Percentiles rank a stretch among this genome's conserved stretches.
Conservation (phyloP, 768 basidiomycete species). For the Hysterangium stoloniferum region DNA sequence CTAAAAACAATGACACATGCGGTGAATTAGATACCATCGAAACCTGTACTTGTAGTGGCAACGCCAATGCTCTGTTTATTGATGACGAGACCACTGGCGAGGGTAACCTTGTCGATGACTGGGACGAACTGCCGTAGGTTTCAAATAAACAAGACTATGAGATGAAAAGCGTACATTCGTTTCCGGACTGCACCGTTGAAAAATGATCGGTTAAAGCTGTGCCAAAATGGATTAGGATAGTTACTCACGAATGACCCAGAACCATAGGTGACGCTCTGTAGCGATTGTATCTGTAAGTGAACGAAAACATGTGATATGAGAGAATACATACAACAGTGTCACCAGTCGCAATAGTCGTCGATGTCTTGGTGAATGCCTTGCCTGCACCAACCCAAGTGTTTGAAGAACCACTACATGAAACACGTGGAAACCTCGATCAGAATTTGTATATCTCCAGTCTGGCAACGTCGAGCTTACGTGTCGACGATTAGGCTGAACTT, state of each 20-base stretch:
- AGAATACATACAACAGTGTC: conserved; percentile 27
- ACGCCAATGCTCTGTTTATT: conserved; percentile 57
- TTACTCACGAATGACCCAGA: conserved; percentile 30
- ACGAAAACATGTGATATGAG: too few relatives aligned
- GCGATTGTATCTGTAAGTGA: background rate
- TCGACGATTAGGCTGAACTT: conserved; percentile 50
- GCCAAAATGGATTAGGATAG: background rate
- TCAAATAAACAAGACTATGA: background rate
- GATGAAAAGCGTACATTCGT: conserved; percentile 1
- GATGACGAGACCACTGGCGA: conserved; percentile 30
- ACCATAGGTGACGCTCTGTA: conserved; percentile 41
- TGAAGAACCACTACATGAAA: too few relatives aligned
- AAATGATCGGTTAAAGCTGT: background rate
- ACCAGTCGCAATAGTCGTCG: conserved; percentile 33
- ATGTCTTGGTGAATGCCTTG: conserved; percentile 33
- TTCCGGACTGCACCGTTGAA: conserved; percentile 6
- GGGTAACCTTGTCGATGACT: conserved; percentile 5
- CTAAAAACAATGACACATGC: background rate
- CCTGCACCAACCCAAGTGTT: conserved; percentile 65
- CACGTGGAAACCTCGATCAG: too few relatives aligned
- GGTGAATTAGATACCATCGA: conserved; percentile 20
- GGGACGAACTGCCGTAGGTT: background rate
- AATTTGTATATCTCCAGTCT: background rate
- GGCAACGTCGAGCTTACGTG: conserved; percentile 21
- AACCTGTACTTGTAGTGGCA: conserved; percentile 38